phyloP scores from a whole-genome alignment of 2,329 filamentous ascomycete species.

The Plectosphaerella sp. region DNA sequence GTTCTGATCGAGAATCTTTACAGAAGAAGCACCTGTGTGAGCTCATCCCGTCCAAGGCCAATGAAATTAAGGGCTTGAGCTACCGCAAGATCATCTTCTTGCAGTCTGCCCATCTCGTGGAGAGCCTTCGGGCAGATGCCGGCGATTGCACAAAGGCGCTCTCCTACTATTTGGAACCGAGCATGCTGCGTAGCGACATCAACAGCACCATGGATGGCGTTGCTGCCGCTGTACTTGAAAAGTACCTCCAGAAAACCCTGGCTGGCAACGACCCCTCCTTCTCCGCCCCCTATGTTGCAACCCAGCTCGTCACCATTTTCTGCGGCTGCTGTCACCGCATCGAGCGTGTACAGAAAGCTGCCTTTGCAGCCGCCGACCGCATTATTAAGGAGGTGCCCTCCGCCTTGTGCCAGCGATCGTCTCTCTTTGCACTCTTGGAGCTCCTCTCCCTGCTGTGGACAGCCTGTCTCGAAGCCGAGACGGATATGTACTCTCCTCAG shows the following conservation, averaged over 20 bases:
- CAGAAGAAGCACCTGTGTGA: constrained; percentile 76
- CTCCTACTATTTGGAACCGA: constrained; percentile 92
- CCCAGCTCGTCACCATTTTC: constrained; percentile 81
- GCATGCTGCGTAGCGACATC: constrained; percentile 62
- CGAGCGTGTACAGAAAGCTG: constrained; percentile 82
- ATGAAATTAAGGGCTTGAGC: constrained; percentile 75
- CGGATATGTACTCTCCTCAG: constrained; percentile 86
- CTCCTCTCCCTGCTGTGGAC: constrained; percentile 92
- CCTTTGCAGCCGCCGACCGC: constrained; percentile 75
- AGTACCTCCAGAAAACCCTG: constrained; percentile 74
- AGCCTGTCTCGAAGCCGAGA: constrained; percentile 89
- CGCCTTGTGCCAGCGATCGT: constrained; percentile 81
- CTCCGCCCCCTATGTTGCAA: constrained; percentile 86
- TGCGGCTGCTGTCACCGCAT: constrained; percentile 91
- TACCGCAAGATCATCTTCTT: constrained; percentile 92
- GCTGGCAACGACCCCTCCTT: constrained; percentile 70
- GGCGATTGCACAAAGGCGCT: constrained; percentile 89
- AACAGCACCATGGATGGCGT: constrained; percentile 62
- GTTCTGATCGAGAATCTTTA: constrained; percentile 67
- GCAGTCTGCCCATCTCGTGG: constrained; percentile 84
- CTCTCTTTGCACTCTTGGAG: constrained; percentile 88
- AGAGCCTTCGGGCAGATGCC: constrained; percentile 77
- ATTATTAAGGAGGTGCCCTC: constrained; percentile 85
- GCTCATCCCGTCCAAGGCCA: constrained; percentile 70
- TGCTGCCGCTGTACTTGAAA: constrained; percentile 65